Evolutionary conservation across 345 rosid species (phyloP).

Genomic region (Garcia nutans): DNA sequence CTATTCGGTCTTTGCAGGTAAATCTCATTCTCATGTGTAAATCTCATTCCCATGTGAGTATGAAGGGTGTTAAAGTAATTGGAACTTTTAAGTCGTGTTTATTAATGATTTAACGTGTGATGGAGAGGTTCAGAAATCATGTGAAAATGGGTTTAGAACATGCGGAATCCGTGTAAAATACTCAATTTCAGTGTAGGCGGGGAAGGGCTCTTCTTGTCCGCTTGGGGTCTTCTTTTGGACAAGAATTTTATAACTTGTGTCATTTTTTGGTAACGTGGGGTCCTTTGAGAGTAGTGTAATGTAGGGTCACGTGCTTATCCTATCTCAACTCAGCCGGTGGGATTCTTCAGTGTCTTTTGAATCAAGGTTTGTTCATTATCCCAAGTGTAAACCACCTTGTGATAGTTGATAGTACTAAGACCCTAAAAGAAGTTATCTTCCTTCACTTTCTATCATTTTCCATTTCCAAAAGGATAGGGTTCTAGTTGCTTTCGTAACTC

Average conservation of each 20-base stretch:
- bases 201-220: slow-evolving; percentile 2
- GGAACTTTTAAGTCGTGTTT: too few relatives aligned
- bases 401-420: slow-evolving; percentile 23
- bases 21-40: background rate
- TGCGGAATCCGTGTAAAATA: slow-evolving; percentile 59
- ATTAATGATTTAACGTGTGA: slow-evolving; percentile 14
- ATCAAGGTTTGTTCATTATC: slow-evolving; percentile 15
- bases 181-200: slow-evolving; percentile 34
- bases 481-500: slow-evolving; percentile 19
- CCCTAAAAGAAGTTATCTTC: slow-evolving; percentile 23
- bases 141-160: slow-evolving; percentile 58
- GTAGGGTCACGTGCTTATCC: slow-evolving; percentile 35
- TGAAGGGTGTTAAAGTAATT: slow-evolving; percentile 8
- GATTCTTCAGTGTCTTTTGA: slow-evolving; percentile 15
- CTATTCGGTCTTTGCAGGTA: slow-evolving; percentile 14
- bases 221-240: slow-evolving; percentile 2
- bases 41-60: background rate
- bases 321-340: slow-evolving; percentile 8
- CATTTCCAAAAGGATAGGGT: slow-evolving; percentile 4
- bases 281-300: slow-evolving; percentile 25
- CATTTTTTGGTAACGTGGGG: slow-evolving; percentile 27
- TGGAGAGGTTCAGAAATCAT: slow-evolving; percentile 46
- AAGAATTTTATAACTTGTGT: slow-evolving; percentile 27
- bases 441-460: background rate
- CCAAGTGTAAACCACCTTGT: slow-evolving; percentile 11